Conservation (phyloP, 2,329 filamentous ascomycete species). For the Phoma herbarum region DNA sequence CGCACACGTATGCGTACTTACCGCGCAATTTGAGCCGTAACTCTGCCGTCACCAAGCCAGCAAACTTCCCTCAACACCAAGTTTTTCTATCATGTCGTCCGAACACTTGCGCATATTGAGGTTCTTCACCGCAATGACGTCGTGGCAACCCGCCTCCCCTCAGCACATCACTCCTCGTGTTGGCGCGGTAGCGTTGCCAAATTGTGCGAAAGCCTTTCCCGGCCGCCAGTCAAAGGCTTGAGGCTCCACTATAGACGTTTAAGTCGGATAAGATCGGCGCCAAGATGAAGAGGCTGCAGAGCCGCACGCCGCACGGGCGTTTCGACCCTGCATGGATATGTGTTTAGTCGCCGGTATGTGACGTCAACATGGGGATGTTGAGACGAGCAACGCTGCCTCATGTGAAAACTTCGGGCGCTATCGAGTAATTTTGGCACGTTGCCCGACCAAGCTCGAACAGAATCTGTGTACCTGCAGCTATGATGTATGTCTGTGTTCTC, state of each 20-base stretch:
- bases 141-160: constrained; percentile 18
- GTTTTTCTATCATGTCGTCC: constrained; percentile 6
- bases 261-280: constrained; percentile 38
- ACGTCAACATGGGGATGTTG: constrained; percentile 37
- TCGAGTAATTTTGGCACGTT: constrained; percentile 25
- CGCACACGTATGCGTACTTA: constrained; percentile 14
- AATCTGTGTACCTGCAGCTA: constrained; percentile 16
- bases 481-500: constrained; percentile 11
- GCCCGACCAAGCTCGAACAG: constrained; percentile 13
- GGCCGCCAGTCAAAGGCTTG: constrained; percentile 25
- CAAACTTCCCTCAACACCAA: constrained; percentile 14
- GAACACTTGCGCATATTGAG: constrained; percentile 16
- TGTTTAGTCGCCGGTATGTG: constrained; percentile 25
- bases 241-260: constrained; percentile 26
- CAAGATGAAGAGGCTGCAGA: constrained; percentile 42
- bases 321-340: constrained; percentile 33
- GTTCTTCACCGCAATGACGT: constrained; percentile 26
- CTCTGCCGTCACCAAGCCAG: constrained; percentile 11
- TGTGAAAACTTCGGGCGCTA: constrained; percentile 29
- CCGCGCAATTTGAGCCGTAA: constrained; percentile 4
- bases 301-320: constrained; percentile 38
- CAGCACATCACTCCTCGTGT: constrained; percentile 16
- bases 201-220: constrained; percentile 22
- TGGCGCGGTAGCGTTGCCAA: constrained; percentile 26
- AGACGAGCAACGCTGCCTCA: constrained; percentile 28